Conservation (phyloP, 306 rosid species). For the Quercus glauca region DNA sequence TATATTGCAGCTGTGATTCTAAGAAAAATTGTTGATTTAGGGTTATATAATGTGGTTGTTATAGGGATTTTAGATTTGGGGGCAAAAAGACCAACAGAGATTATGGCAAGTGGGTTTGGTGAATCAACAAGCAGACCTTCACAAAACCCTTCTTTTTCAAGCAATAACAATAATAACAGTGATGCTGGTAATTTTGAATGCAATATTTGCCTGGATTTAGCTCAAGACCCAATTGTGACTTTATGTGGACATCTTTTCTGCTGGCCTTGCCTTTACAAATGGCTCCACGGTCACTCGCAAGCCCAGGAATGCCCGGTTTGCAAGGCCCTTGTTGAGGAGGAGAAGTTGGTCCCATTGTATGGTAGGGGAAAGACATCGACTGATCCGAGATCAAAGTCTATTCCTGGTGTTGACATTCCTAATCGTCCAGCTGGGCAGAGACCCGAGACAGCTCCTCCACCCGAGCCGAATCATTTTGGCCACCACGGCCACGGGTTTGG, state of each 20-base stretch:
- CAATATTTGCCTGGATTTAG: slow-evolving; percentile 86
- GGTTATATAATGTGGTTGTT: slow-evolving; percentile 8
- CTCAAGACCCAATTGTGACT: slow-evolving; percentile 87
- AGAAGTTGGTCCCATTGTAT: slow-evolving; percentile 77
- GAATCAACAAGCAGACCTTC: slow-evolving; percentile 65
- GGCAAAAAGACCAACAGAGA: slow-evolving; percentile 20
- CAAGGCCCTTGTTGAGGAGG: slow-evolving; percentile 81
- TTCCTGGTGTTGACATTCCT: slow-evolving; percentile 63
- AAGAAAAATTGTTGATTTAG: neutral
- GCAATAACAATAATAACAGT: slow-evolving; percentile 37
- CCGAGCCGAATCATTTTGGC: slow-evolving; percentile 58
- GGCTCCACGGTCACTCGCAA: slow-evolving; percentile 79
- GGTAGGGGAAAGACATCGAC: slow-evolving; percentile 83
- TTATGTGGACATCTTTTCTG: slow-evolving; percentile 90
- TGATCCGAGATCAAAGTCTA: slow-evolving; percentile 78
- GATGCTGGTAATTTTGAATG: slow-evolving; percentile 79
- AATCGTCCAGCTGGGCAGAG: slow-evolving; percentile 83
- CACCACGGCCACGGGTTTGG: slow-evolving; percentile 68
- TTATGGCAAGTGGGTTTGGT: slow-evolving; percentile 65
- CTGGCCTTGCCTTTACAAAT: slow-evolving; percentile 91
- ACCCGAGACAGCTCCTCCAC: slow-evolving; percentile 79
- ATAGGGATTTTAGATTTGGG: slow-evolving; percentile 27
- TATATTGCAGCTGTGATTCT: neutral
- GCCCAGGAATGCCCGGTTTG: slow-evolving; percentile 82
- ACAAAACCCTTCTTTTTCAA: slow-evolving; percentile 54